Percentiles rank a stretch among this genome's conserved stretches.
Conservation (phyloP, 2,329 filamentous ascomycete species). For the Alternaria consortialis region DNA sequence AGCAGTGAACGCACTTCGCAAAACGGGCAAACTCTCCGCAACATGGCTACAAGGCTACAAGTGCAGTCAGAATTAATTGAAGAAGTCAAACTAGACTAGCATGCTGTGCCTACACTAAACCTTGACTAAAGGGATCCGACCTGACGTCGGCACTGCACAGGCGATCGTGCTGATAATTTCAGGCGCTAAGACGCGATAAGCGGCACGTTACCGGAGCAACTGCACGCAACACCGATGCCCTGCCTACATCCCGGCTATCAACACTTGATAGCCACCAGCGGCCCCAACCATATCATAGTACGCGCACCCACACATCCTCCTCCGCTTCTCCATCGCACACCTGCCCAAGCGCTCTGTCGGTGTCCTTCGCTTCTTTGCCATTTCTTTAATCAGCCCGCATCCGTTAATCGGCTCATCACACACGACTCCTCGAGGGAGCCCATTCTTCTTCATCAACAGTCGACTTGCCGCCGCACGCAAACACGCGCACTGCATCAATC, state of each 20-base stretch:
- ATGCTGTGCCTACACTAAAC: conserved; percentile 2
- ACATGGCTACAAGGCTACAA: conserved; percentile 23
- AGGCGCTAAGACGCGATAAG: conserved; percentile 12
- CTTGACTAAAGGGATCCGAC: conserved; percentile 6
- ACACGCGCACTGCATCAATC: background rate
- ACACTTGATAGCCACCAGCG: conserved; percentile 31
- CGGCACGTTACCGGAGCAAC: conserved; percentile 34
- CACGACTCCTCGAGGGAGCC: conserved; percentile 39
- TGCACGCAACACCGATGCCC: conserved; percentile 13
- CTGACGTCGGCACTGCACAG: conserved; percentile 17
- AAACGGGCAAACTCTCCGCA: conserved; percentile 53
- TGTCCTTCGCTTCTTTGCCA: conserved; percentile 38
- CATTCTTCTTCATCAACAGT: conserved; percentile 48
- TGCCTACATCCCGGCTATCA: conserved; percentile 37
- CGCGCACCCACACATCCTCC: conserved; percentile 33
- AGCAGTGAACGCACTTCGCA: conserved; percentile 52
- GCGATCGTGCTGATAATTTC: conserved; percentile 10
- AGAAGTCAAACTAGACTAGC: background rate
- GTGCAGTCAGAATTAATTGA: background rate
- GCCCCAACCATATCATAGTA: conserved; percentile 29
- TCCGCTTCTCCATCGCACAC: conserved; percentile 38
- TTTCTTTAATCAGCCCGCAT: conserved; percentile 28
- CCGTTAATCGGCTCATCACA: conserved; percentile 22
- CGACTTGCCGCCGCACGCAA: conserved; percentile 2
- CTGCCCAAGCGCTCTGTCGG: conserved; percentile 39